Base-by-base conservation (phyloP, 2,329 filamentous ascomycete genomes). In the Dactylellina sp. region DNA sequence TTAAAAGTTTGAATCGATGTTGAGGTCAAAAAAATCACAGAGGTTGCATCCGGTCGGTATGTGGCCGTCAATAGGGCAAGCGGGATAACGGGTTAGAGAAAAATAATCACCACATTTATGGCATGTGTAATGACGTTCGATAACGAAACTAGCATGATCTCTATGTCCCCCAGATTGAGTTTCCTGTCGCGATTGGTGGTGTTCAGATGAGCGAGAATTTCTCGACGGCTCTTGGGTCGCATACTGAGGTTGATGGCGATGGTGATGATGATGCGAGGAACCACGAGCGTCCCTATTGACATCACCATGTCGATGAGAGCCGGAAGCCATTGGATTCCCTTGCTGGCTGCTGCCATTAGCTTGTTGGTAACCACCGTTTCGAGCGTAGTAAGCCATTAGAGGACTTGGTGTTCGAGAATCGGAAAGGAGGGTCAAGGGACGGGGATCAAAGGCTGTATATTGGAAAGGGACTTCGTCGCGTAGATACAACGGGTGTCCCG, bases 331-430 rank as follows among this genome's bases (percentile, higher is more conserved):
- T 7, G 12, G 16, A 12, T 57, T 24, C 3, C 9, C 20, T 16
- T 32, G 35, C 24, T 42, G 42, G 4, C 12, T 42, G 22, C 37
- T n/a, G 37, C 60, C 60, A 18, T 7, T 7, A 12, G 37, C 49
- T 16, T 71, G 59, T 18, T 35, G 22, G 35, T 64, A 40, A 24
- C 18, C 25, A 12, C n/a, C 46, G 11, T 39, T 14, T n/a, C 28
- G 28, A 42, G 39, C 16, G 52, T 71, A 64, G 35, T 71, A 49
- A 20, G 44, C 18, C 66, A 71, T 71, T 20, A 60, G 2, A 25
- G 57, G 65, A 7, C 50, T 63, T 2, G 65, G 57, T 11, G 65
- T 63, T 53, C 65, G 16, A 3, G 65, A 71, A 14, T 71, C 44
- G 2, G 60, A 1, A n/a, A 71, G 57, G 11, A 56, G 49, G 2